Base-by-base conservation (phyloP, 1,284 basidiomycete species). In the Trichosporon sp. region DNA sequence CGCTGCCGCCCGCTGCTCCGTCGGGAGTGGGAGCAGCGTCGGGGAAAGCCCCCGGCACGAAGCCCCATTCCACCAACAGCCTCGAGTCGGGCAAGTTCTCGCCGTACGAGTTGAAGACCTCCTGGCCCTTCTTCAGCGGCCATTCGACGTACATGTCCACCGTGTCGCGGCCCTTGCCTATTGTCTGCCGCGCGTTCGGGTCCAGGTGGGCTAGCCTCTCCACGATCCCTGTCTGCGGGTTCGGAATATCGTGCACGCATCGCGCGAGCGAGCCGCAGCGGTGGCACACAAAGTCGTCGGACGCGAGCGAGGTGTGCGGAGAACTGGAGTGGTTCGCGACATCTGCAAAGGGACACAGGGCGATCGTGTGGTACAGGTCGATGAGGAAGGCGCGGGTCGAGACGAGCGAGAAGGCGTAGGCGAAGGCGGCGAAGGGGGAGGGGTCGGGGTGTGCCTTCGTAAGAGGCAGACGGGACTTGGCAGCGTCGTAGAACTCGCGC, bases 271-370 rank as follows among this genome's bases (percentile, higher is more conserved):
- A 90, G 12, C 94, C 94, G 79, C 94, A 97, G 66, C 85, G 83
- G 16, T 88, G 85, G 79, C 94, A 96, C 14, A 96, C 94, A 81
- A 91, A 89, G 79, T 89, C 92, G 76, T 96, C 93, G 69, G 89
- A 91, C 89, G 93, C 78, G 61, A 76, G 76, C 4, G 75, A 75
- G 6, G 78, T 80, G 61, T 81, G 77, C 0, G 74, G 66, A 56
- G 16, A 1, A 51, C 68, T 7, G 76, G 75, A 74, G 70, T 97
- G 94, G 82, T 97, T 96, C 85, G 96, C 93, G 89, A 90, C 88
- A 83, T 96, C 94, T 35, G 94, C 93, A 72, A 96, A 88, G 1
- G 94, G 94, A 12, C 95, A 92, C 88, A 98, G 91, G 1, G 91
- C 89, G 21, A 95, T 86, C 1, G 90, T 90, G 81, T 96, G 93